Evolutionary conservation across 1,284 basidiomycete species (phyloP).

Genomic region (Sporisorium sorghi): DNA sequence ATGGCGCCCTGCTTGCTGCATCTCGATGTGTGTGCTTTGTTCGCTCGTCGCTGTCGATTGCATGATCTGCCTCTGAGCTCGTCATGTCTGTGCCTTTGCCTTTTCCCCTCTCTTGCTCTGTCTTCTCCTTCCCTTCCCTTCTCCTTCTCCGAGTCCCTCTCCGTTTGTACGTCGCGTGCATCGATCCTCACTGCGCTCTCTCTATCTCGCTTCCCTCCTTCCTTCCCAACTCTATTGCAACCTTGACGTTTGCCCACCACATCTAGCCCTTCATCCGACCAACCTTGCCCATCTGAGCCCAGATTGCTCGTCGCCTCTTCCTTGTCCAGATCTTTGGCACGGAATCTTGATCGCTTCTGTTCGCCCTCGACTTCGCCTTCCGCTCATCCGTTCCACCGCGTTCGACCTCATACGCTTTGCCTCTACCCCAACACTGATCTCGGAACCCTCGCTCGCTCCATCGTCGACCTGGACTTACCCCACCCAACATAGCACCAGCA

Average conservation of each 20-base stretch:
- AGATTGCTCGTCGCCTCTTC: neutral
- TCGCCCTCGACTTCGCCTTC: neutral
- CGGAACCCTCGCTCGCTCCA: neutral
- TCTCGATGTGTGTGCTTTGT: neutral
- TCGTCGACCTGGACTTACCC: neutral
- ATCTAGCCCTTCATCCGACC: neutral
- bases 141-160: neutral
- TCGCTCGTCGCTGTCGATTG: neutral
- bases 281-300: neutral
- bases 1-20: neutral
- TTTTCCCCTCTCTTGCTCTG: neutral
- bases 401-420: neutral
- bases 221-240: neutral
- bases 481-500: neutral
- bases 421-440: neutral
- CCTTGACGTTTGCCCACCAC: neutral
- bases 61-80: neutral
- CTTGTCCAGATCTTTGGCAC: constrained; percentile 4
- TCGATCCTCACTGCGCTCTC: constrained; percentile 9
- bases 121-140: neutral
- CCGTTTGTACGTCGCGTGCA: constrained; percentile 7
- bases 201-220: constrained; percentile 23
- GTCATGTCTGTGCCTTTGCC: neutral
- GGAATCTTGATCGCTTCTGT: constrained; percentile 3
- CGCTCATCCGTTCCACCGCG: neutral